Base-by-base conservation (phyloP, 2,329 filamentous ascomycete genomes). In the Emergomyces orientalis region DNA sequence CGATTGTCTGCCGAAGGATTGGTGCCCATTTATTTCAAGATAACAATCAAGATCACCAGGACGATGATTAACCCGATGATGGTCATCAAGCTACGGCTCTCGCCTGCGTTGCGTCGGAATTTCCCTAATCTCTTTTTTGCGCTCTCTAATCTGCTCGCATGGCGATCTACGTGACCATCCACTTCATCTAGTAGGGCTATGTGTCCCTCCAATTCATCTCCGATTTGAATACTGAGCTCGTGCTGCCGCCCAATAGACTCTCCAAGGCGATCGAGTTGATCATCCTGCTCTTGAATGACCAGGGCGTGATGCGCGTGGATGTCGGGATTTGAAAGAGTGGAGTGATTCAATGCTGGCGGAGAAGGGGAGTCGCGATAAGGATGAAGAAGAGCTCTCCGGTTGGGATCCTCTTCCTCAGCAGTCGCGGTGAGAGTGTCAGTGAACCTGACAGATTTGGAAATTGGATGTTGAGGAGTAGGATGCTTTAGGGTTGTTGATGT, bases 201-300 rank as follows among this genome's bases (percentile, higher is more conserved):
- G 71, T 99, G 94, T 68, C 86, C 88, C 70, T 97, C 94, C 43
- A 99, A 82, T 80, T 99, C 94, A 74, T 97, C 90, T 37, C 94
- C 93, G 71, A 99, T 97, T 78, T 94, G 90, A 79, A 97, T 95
- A 72, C 88, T 92, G 65, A 99, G 81, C 78, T 97, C 90, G 59
- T 95, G 83, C 79, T 97, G 94, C 47, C 94, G 85, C 3, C 89
- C 84, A 68, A 99, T 97, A 63, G 86, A 90, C 70, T 86, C 85
- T n/a, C 92, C 90, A 3, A 99, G 80, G 11, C 84, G 82, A 74
- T 97, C 93, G n/a, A 99, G 82, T 74, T 96, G 91, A 67, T 90
- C 88, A 72, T 99, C 94, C 76, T 99, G 94, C 65, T 97, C 87
- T n/a, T 83, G 82, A 45, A 99, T 80, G 32, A 96, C 86, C 65